Evolutionary conservation across 305 asterid genomes (phyloP), one percentile per base, ranked within the genome.

Genomic region (Rubia tinctorum): DNA sequence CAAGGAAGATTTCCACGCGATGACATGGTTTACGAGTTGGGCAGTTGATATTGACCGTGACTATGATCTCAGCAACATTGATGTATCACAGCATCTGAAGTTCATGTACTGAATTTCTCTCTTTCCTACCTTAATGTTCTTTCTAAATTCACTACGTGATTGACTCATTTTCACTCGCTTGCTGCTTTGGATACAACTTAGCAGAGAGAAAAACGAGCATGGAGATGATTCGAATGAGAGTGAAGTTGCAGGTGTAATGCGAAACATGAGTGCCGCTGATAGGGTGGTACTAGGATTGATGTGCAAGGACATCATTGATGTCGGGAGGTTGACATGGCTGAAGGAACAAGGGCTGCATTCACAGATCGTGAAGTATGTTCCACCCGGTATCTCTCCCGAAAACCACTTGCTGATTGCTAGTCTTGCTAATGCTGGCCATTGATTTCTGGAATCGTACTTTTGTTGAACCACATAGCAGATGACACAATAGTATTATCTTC

Each of bases 11-110:
- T 95, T 95, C 80, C 87, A 92, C 80, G 91, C 90, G 2, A 83
- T 95, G 55, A 82, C 99, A 71, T 92, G 99, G 99, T 88, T 92
- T 74, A 92, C 99, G 73, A 95, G 99, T 89, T 92, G 99, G 98
- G 98, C 99, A 18, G 97, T 95, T 44, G 99, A 95, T 85, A 93
- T 95, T 43, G 97, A 92, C 82, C 97, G 89, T 72, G 86, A 89
- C 66, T 78, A 88, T 20, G 95, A 89, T 63, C 75, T 86, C 66
- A 72, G 85, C 51, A 80, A 59, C 61, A 34, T 79, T 27, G 88
- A 85, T 79, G 69, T 62, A 74, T 80, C 86, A 4, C 44, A 81
- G 68, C 87, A 78, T 76, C 82, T 72, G 45, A 83, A 81, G 68
- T 80, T 79, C 81, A 73, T 67, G 97, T 89, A 89, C 62, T 13